Base-by-base conservation (phyloP, 441 rosid genomes). In the Iberis amara region DNA sequence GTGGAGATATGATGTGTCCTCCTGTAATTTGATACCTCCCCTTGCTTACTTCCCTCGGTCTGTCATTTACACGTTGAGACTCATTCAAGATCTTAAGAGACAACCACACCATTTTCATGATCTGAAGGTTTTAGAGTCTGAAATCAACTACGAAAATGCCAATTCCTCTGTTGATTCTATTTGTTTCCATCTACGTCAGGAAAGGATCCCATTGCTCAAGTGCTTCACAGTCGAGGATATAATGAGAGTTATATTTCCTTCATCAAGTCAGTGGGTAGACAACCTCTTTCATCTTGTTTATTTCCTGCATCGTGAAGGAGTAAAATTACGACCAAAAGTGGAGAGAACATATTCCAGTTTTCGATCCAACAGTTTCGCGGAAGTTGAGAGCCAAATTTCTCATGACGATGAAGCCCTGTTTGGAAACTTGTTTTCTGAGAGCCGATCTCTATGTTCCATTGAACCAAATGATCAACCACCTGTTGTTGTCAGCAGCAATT, bases 371-470 rank as follows among this genome's bases (percentile, higher is more conserved):
- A 79, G 78, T 64, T 69, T 80, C 32, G 48, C 81, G 9, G 99
- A 95, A 69, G 71, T 71, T 59, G 99, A 91, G 62, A 86, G 69
- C 71, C 69, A 83, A 33, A 76, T 74, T 71, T 85, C 86, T 65
- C 98, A 85, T 75, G 99, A 95, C 33, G 99, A 95, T 62, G 99
- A 94, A 62, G 96, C 97, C 33, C 85, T 95, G 64, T 95, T 95
- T 64, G 99, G 99, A 9, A 89, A 91, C 66, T 94, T 95, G 65
- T 95, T 95, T 76, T 84, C 81, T 57, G 99, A 94, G 74, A 52
- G 83, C 63, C 87, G 97, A 39, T 80, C 89, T 3, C 66, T 80
- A 41, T 89, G 96, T 57, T 80, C 96, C 39, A 36, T 70, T n/a
- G 98, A 95, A 75, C 85, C 79, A 58, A 76, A 45, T 62, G 98